Evolutionary conservation across 192 early-diverging fungal genomes (phyloP).

Genomic region (Dispira parvispora): DNA sequence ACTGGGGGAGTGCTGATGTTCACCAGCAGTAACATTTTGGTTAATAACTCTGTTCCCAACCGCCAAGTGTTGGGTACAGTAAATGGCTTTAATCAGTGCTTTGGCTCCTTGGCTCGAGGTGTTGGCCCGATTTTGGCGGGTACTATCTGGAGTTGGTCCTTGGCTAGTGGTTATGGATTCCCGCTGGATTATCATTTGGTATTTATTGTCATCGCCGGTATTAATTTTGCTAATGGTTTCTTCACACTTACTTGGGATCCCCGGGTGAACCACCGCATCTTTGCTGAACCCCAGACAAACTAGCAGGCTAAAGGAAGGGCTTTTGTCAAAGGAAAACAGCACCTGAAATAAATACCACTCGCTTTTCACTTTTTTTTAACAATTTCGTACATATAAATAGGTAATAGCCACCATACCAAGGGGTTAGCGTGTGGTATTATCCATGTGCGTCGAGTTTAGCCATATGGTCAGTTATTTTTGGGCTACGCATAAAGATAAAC

Average conservation of each 20-base stretch:
- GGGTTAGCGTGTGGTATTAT: no score
- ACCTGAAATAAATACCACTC: no score
- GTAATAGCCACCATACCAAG: no score
- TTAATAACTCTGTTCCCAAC: background rate
- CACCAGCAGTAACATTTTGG: slow-evolving; percentile 8
- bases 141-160: slow-evolving; percentile 6
- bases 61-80: slow-evolving; percentile 1
- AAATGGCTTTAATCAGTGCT: slow-evolving; percentile 1
- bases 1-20: slow-evolving; percentile 1
- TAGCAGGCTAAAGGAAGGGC: no score
- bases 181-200: slow-evolving; percentile 1
- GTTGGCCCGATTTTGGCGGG: slow-evolving; percentile 4
- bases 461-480: no score
- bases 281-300: background rate
- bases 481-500: no score
- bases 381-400: no score
- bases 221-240: background rate
- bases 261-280: background rate
- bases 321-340: no score
- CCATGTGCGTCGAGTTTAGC: no score
- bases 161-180: background rate
- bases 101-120: slow-evolving; percentile 1
- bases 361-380: no score
- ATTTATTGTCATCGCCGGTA: background rate
- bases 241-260: slow-evolving; percentile 3